Percentiles rank a stretch among this genome's conserved stretches.
These are phyloP conservation scores for Lignosus rhinocerotis DNA, from an alignment of 1,284 basidiomycete genomes.

Conservation along the genomic window DNA sequence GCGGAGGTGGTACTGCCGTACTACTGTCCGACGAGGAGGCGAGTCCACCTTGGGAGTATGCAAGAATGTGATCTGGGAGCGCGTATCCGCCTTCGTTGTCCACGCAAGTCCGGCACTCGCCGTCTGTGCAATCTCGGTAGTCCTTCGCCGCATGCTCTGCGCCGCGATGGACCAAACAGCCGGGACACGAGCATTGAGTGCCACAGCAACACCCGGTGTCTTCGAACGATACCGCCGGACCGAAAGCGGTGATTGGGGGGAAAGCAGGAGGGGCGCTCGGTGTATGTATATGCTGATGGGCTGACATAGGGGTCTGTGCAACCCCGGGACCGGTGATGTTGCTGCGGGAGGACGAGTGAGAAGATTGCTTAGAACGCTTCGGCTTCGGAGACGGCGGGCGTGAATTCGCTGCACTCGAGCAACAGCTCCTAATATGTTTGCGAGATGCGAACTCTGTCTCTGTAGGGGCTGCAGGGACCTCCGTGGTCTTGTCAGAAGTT, in stretches of 20 bases:
- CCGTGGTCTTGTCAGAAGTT: background rate
- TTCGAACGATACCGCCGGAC: slow-evolving; percentile 52
- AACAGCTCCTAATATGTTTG: slow-evolving; percentile 18
- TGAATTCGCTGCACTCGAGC: slow-evolving; percentile 15
- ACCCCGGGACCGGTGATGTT: background rate
- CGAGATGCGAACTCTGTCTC: slow-evolving; percentile 1
- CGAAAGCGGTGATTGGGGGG: slow-evolving; percentile 58
- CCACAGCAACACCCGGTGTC: slow-evolving; percentile 73
- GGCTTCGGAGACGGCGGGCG: slow-evolving; percentile 18
- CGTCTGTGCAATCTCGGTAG: slow-evolving; percentile 54
- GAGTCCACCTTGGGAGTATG: slow-evolving; percentile 16
- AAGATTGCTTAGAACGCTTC: slow-evolving; percentile 10
- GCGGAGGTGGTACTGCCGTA: background rate
- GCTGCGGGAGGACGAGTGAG: background rate
- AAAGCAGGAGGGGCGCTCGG: slow-evolving; percentile 38
- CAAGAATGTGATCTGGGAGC: slow-evolving; percentile 35
- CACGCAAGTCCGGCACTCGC: slow-evolving; percentile 60
- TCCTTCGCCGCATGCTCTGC: slow-evolving; percentile 44
- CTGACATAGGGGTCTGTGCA: background rate
- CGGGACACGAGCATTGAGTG: slow-evolving; percentile 67
- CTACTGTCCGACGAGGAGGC: background rate
- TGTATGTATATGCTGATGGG: background rate
- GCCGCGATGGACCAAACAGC: slow-evolving; percentile 68
- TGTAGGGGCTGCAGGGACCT: background rate
- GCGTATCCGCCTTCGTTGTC: slow-evolving; percentile 49